These are phyloP conservation scores for Protea cynaroides DNA, from an alignment of 164 flowering plant genomes.

Conservation along the genomic window DNA sequence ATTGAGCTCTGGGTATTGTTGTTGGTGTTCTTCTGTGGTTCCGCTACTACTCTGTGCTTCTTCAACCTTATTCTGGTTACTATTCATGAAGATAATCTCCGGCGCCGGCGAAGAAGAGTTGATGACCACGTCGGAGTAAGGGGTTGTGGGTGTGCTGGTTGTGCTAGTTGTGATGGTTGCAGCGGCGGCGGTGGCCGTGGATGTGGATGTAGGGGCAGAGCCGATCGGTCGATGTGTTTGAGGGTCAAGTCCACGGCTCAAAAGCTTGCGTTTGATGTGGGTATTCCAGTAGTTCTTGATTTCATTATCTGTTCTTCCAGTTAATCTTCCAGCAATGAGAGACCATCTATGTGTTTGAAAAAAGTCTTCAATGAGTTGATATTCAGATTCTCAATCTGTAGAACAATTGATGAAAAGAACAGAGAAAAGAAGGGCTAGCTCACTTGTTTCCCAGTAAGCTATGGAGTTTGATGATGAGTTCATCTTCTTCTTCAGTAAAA, in stretches of 20 bases:
- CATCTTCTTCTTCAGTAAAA: slow-evolving; percentile 32
- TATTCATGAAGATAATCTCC: neutral
- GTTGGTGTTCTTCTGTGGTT: slow-evolving; percentile 15
- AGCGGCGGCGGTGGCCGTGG: too few species aligned
- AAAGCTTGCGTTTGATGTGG: slow-evolving; percentile 44
- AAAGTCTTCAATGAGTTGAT: neutral
- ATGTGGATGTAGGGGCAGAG: too few species aligned
- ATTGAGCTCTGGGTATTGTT: slow-evolving; percentile 14
- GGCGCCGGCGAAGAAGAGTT: neutral
- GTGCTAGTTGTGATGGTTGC: neutral
- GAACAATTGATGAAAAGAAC: too few species aligned
- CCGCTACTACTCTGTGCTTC: slow-evolving; percentile 17
- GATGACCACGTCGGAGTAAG: neutral
- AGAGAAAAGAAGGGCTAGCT: neutral
- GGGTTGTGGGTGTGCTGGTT: neutral
- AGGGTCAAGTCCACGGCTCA: slow-evolving; percentile 47
- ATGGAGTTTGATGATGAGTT: slow-evolving; percentile 30
- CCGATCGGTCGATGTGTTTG: slow-evolving; percentile 32
- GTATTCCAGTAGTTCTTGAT: slow-evolving; percentile 66
- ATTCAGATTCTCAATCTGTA: too few species aligned
- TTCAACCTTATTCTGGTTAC: neutral
- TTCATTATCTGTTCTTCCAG: slow-evolving; percentile 59
- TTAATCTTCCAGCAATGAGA: slow-evolving; percentile 49
- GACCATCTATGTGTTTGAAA: slow-evolving; percentile 35
- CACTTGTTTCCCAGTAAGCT: slow-evolving; percentile 29